Evolutionary conservation across 2,329 filamentous ascomycete species (phyloP), one percentile per base, ranked within the genome.

Genomic region (Neospermospora avenae): DNA sequence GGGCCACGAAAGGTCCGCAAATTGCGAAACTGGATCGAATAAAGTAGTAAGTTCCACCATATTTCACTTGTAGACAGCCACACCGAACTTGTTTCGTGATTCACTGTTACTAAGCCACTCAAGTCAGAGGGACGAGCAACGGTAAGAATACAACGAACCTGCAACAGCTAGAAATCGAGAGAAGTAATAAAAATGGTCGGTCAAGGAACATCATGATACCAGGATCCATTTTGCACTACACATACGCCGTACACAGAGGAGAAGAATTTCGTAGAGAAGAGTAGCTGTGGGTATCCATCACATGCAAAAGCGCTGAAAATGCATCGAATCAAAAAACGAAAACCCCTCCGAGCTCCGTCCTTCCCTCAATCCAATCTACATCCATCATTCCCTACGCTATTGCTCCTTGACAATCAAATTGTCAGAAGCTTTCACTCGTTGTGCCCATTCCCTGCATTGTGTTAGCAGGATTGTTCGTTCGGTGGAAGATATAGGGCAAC

Each of bases 361-460:
- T 85, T 78, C 70, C 88, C 86, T 39, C n/a, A 7, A 86, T 86
- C 85, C 86, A n/a, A n/a, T n/a, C 34, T 87, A 84, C 58, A 85
- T 78, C 70, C 88, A 86, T 39, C n/a, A 7, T 86, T 86, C 85
- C 86, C 89, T 76, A 86, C 84, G 11, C n/a, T 64, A 68, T 61
- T 63, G 55, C 37, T 68, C 68, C 72, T 86, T 88, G 55, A 77
- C 69, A 68, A 89, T 88, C 62, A 89, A 75, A 59, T 82, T 81
- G 42, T 89, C 86, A 2, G 81, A 78, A 24, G 84, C 79, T 60
- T 78, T 78, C 42, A 87, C 85, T 57, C 85, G 78, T 69, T 89
- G 86, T 35, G 86, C 87, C 85, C 86, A 90, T 76, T 87, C 84
- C 24, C 84, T 87, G 59, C 35, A 55, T 55, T 24, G 35, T 42